Base-by-base conservation (phyloP, 1,139 yeast species). In the Suhomyces yuchorum region DNA sequence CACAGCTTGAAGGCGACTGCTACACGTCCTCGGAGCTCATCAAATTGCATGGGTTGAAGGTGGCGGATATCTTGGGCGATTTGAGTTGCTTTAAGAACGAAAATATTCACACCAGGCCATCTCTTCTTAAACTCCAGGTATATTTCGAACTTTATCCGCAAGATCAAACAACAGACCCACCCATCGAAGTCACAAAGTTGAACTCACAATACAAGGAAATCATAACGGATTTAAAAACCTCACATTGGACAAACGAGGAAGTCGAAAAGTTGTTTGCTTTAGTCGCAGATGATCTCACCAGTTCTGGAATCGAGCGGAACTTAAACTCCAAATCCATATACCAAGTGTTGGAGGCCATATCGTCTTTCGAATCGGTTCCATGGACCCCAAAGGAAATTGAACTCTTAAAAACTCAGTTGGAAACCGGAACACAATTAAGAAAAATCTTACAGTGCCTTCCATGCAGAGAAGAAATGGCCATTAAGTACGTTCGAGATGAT, bases 341-440 rank as follows among this genome's bases (percentile, higher is more conserved):
- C 2, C 20, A 23, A 8, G 39, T 43, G 15, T n/a, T 38, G 22
- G 12, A 33, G n/a, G 42, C 42, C 8, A 3, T 19, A 15, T 33
- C 9, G 1, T 8, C 18, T 2, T 48, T 44, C 8, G 41, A 24
- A 15, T 26, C 37, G 6, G 8, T 43, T 18, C 48, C 49, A 7
- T 51, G 54, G 54, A 51, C 54, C 7, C 22, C 28, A 12, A 37
- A 33, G 1, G 54, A 51, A 23, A 44, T 51, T 30, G 26, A n/a
- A 4, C 24, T 41, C n/a, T 32, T 51, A 28, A 30, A 37, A 14
- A 12, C n/a, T 9, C 15, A 36, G 5, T 4, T 30, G 7, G 24
- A 37, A 37, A 18, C 22, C 2, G 40, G 34, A 3, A 19, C 28
- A 2, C 24, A 14, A 6, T n/a, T 19, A 8, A 22, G 11, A 17